Evolutionary conservation across 441 rosid species (phyloP), one percentile per base, ranked within the genome.

Genomic region (Geranium incanum): DNA sequence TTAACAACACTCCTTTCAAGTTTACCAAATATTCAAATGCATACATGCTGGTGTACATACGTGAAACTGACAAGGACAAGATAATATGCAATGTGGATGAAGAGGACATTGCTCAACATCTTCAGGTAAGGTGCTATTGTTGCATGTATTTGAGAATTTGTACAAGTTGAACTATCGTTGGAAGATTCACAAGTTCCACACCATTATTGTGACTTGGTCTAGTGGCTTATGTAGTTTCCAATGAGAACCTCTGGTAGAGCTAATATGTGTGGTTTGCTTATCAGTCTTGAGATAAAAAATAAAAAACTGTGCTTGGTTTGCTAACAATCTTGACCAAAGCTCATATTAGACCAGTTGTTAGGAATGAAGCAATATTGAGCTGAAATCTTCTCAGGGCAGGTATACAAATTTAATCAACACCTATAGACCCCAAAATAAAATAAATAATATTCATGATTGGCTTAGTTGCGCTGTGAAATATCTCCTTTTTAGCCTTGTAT

Each of bases 41-140:
- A 3, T 95, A 95, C 83, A 95, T 95, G 99, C 97, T 92, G 76
- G 99, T 95, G 69, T 95, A 95, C 73, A 87, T 92, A 72, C 97
- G 98, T 73, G 98, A 95, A 64, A 88, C 92, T 76, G 99, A 95
- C 76, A 92, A 86, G 85, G 97, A 90, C 77, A 92, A 90, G 78
- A 95, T 95, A 70, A 88, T 95, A 68, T 90, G 99, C 79, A 87
- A 87, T 66, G 97, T 95, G 45, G 99, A 92, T 82, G 97, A 95
- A 78, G 87, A 89, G 79, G 99, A 95, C 84, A 95, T 95, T 78
- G 96, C 97, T 4, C 97, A 88, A 84, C 99, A 95, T 78, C 77
- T 92, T 76, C 85, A 93, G 89, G 99, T 95, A 85, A 82, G 73
- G 73, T 36, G 70, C 76, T 74, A 52, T 72, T 73, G 39, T 64